phyloP scores from a whole-genome alignment of 305 asterid species.

The Plantago coronopus region DNA sequence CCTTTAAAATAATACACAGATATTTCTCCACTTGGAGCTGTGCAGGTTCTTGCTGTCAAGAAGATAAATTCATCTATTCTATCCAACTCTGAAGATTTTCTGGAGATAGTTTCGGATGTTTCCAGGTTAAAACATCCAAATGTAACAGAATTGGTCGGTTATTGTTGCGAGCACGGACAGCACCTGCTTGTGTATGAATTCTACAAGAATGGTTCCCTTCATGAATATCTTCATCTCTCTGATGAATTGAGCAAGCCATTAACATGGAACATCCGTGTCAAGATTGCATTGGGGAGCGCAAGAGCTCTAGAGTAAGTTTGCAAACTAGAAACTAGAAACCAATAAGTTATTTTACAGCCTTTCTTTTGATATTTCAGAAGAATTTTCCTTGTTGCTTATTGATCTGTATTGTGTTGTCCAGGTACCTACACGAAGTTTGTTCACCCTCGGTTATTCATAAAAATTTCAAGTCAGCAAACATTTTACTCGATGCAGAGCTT shows the following conservation, averaged over 20 bases:
- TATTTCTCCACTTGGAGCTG: constrained; percentile 5
- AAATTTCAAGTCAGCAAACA: constrained; percentile 79
- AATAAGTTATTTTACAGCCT: not conserved
- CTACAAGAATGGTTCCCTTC: constrained; percentile 72
- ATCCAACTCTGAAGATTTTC: constrained; percentile 62
- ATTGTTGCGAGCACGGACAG: constrained; percentile 90
- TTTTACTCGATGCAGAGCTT: constrained; percentile 82
- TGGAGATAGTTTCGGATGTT: constrained; percentile 62
- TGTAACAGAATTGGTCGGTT: constrained; percentile 82
- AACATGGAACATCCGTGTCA: constrained; percentile 88
- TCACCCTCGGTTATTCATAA: constrained; percentile 87
- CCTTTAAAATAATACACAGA: too few relatives aligned
- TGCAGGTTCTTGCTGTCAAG: constrained; percentile 86
- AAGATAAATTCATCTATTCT: constrained; percentile 68
- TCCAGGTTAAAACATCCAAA: constrained; percentile 79
- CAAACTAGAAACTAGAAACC: not conserved
- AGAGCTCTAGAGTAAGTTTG: constrained; percentile 83
- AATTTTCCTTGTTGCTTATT: constrained; percentile 15
- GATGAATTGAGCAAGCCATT: constrained; percentile 78
- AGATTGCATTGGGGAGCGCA: constrained; percentile 93
- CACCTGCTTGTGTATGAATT: constrained; percentile 75
- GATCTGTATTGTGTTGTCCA: constrained; percentile 29
- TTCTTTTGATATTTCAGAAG: not conserved
- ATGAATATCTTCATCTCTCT: constrained; percentile 68
- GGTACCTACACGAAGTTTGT: constrained; percentile 94